These are phyloP conservation scores for Tephrocybe sp. DNA, from an alignment of 768 basidiomycete species.

Conservation along the genomic window DNA sequence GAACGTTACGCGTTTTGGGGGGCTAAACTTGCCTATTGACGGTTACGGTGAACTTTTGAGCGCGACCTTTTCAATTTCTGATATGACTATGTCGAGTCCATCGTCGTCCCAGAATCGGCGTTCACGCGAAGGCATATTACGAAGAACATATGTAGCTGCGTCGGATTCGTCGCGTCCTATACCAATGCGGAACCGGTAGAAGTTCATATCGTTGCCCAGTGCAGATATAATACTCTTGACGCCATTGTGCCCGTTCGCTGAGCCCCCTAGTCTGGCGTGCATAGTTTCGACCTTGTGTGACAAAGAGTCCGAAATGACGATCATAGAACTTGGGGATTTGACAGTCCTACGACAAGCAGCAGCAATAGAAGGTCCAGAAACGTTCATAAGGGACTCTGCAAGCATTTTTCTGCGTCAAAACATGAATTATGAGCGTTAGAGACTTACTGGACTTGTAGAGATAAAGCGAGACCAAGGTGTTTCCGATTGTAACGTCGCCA, in stretches of 20 bases:
- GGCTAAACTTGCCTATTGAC: slow-evolving; percentile 2
- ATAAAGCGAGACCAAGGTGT: slow-evolving; percentile 47
- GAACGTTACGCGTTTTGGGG: neutral
- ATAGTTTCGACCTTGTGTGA: slow-evolving; percentile 58
- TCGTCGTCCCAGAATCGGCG: slow-evolving; percentile 60
- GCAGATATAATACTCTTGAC: slow-evolving; percentile 70
- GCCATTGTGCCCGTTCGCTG: slow-evolving; percentile 84
- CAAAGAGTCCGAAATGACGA: slow-evolving; percentile 78
- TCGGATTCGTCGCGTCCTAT: slow-evolving; percentile 63
- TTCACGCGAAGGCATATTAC: slow-evolving; percentile 57
- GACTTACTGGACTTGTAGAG: slow-evolving; percentile 75
- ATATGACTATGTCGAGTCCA: slow-evolving; percentile 61
- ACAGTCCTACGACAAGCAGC: slow-evolving; percentile 50
- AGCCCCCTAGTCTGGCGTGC: slow-evolving; percentile 67
- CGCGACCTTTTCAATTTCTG: slow-evolving; percentile 55
- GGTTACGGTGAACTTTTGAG: slow-evolving; percentile 21
- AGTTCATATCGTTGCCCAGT: slow-evolving; percentile 58
- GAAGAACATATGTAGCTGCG: slow-evolving; percentile 63
- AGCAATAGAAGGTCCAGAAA: slow-evolving; percentile 71
- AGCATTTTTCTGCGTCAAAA: neutral
- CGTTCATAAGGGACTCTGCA: slow-evolving; percentile 77
- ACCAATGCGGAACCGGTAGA: slow-evolving; percentile 73
- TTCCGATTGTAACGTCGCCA: slow-evolving; percentile 43
- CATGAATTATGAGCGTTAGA: slow-evolving; percentile 7
- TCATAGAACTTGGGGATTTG: slow-evolving; percentile 45